Base-by-base conservation (phyloP, 1,284 basidiomycete genomes). In the Ustilago trichophora region DNA sequence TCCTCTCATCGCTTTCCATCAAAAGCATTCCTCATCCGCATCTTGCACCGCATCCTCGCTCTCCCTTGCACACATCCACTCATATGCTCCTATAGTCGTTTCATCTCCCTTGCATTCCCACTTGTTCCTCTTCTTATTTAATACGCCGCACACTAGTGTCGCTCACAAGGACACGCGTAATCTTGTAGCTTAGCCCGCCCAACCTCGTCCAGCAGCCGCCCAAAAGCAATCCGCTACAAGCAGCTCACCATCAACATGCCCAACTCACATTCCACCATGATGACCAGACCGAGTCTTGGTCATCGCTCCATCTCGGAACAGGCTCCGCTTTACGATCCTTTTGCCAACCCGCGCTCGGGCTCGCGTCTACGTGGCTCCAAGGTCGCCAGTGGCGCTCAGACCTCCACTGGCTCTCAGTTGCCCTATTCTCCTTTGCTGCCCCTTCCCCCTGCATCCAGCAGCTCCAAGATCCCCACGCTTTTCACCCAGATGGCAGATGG, bases 261-360 rank as follows among this genome's bases (percentile, higher is more conserved):
- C 22, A 25, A n/a, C 29, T 33, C 44, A 18, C 54, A 40, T 7
- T 32, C 33, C 38, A 26, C 25, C 27, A 29, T 52, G 25, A 40
- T 58, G 50, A 34, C 54, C 6, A 44, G 66, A 32, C 66, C 66
- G 18, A 42, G 27, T n/a, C 47, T 69, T 26, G 52, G 51, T 12
- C 44, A 52, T 34, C 59, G 66, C 42, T 69, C 59, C 47, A 69
- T 69, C 41, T 69, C 66, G 32, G 66, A 64, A 34, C 66, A 51
- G 18, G 40, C 59, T 16, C 66, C 59, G 1, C 66, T 69, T n/a
- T 54, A 47, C 45, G 27, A 64, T 31, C 52, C 66, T 9, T 36
- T 51, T 2, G 41, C 49, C n/a, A 25, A 35, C 10, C 40, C 53
- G 13, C 38, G 44, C n/a, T 54, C 50, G 11, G 59, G 66, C 32